A percentile compares a stretch with the other conserved stretches of the same genome.
Conservation (phyloP, 2,329 filamentous ascomycete genomes). For the Tolypocladium nubicola region DNA sequence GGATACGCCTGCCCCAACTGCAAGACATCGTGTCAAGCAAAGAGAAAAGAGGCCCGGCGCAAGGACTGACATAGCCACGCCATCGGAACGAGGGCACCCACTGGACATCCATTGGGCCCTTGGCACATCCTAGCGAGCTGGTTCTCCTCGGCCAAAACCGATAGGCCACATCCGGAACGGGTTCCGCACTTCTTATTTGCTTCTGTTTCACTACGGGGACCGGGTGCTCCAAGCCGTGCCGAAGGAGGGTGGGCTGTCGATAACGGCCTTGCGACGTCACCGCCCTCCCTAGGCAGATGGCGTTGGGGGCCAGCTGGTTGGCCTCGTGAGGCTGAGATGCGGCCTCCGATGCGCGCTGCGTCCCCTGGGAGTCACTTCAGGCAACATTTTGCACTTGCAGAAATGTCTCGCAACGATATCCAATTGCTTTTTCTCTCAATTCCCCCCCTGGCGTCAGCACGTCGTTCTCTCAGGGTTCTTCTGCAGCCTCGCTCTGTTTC, state of each 20-base stretch:
- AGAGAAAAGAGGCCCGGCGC: constrained; percentile 25
- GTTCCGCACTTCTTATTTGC: background rate
- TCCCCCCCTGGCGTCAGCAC: background rate
- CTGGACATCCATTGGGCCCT: background rate
- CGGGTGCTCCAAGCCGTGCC: background rate
- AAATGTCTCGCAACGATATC: background rate
- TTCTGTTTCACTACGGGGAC: background rate
- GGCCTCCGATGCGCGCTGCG: background rate
- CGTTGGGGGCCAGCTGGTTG: background rate
- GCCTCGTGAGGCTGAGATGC: constrained; percentile 1
- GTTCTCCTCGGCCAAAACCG: background rate
- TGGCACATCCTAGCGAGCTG: background rate
- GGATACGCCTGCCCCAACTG: constrained; percentile 37
- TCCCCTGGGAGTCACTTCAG: background rate
- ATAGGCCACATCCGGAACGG: background rate
- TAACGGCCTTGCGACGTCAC: background rate
- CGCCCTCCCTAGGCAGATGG: background rate
- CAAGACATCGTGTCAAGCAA: constrained; percentile 33
- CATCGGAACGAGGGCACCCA: background rate
- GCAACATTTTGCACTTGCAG: constrained; percentile 1
- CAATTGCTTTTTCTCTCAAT: background rate
- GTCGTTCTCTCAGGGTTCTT: background rate
- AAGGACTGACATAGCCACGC: constrained; percentile 6
- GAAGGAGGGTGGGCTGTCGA: background rate
- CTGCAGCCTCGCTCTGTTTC: background rate